Evolutionary conservation across 2,329 filamentous ascomycete genomes (phyloP), one percentile per base, ranked within the genome.

Genomic region (Dothideomycetes sp.): DNA sequence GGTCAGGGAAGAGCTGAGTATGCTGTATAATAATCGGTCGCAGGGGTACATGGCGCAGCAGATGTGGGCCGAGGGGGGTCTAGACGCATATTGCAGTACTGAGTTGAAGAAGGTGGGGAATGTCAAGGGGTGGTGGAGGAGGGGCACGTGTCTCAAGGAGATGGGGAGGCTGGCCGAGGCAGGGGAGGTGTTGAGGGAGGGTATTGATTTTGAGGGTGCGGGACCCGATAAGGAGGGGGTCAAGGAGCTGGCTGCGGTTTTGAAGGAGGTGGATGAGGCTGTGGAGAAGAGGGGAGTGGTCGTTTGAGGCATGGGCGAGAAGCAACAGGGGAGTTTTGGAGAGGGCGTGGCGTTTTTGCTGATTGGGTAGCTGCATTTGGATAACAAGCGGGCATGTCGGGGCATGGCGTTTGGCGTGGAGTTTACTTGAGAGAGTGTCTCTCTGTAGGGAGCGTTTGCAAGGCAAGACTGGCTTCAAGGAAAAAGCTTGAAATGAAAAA

Each of bases 121-220:
- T 60, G 79, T 84, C 1, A 96, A 96, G 75, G 88, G 80, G 0
- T 96, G 89, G 86, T 95, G 86, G 81, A 72, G 91, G 45, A 71
- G 84, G 45, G 91, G 84, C 8, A 79, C 78, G 65, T 93, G 86
- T 57, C 62, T 96, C 56, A 64, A 81, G 49, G 91, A 98, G 75
- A 96, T 96, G 91, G 82, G 83, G 1, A 64, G 89, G 45, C 64
- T 84, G 54, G 78, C 84, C 40, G 89, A 96, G 74, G 87, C 88
- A 1, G 70, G 70, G 52, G 77, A 80, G 47, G 93, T 87, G 77
- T 72, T 94, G 31, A 73, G 72, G 48, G 72, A 76, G 55, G 87
- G 77, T 0, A 61, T 94, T 42, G 89, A 94, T 67, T 79, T 88
- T 58, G 87, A 94, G 65, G 82, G 81, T 10, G 77, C 56, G 34